phyloP scores from a whole-genome alignment of 345 rosid species.

The Murraya koenigii region DNA sequence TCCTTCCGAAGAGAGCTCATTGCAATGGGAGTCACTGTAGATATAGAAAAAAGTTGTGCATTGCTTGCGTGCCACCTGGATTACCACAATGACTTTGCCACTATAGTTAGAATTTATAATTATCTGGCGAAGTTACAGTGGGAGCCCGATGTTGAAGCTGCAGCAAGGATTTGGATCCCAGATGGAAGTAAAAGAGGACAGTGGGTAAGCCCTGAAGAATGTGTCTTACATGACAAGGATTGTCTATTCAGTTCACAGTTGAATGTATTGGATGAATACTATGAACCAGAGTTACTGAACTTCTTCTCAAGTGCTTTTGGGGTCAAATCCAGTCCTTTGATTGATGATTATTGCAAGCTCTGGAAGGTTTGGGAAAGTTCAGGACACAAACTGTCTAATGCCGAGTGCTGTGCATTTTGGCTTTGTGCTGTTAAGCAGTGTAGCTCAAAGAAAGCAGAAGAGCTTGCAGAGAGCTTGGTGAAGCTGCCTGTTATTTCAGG shows the following conservation, averaged over 20 bases:
- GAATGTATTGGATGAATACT: slow-evolving; percentile 50
- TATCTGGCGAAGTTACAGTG: slow-evolving; percentile 36
- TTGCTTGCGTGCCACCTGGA: slow-evolving; percentile 40
- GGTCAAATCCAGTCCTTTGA: slow-evolving; percentile 42
- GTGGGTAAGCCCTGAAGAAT: slow-evolving; percentile 50
- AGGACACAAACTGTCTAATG: slow-evolving; percentile 27
- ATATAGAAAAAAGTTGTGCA: slow-evolving; percentile 21
- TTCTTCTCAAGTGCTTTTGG: slow-evolving; percentile 42
- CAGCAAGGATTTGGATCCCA: slow-evolving; percentile 53
- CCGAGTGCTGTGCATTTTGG: slow-evolving; percentile 72
- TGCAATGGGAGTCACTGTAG: slow-evolving; percentile 45
- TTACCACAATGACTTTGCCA: slow-evolving; percentile 34
- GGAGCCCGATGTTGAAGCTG: slow-evolving; percentile 28
- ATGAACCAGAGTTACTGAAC: slow-evolving; percentile 15
- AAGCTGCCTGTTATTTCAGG: slow-evolving; percentile 50
- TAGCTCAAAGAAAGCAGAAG: slow-evolving; percentile 14
- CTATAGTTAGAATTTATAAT: slow-evolving; percentile 47
- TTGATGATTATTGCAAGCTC: slow-evolving; percentile 53
- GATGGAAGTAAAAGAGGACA: slow-evolving; percentile 27
- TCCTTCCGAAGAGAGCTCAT: slow-evolving; percentile 42
- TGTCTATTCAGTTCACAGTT: slow-evolving; percentile 44
- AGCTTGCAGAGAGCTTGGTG: slow-evolving; percentile 32
- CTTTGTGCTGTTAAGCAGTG: slow-evolving; percentile 22
- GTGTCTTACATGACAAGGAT: slow-evolving; percentile 48
- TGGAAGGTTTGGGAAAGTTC: slow-evolving; percentile 67